Evolutionary conservation across 192 early-diverging fungal genomes (phyloP).

Genomic region (Umbelopsis vinacea): DNA sequence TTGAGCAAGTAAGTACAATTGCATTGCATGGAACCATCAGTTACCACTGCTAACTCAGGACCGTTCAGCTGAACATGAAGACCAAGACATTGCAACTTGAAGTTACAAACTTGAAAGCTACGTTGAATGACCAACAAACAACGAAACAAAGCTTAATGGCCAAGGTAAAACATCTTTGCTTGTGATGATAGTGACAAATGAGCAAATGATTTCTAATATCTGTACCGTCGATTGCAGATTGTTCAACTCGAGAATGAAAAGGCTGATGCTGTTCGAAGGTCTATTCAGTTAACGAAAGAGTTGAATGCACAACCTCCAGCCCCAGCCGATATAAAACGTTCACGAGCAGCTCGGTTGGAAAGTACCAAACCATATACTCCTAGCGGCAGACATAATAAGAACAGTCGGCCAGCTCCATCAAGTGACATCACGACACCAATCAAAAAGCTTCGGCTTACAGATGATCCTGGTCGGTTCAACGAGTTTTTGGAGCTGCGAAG

Average conservation of each 20-base stretch:
- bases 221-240: constrained; percentile 15
- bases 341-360: constrained; percentile 5
- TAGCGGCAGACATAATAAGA: neutral
- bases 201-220: constrained; percentile 5
- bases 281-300: constrained; percentile 17
- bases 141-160: constrained; percentile 36
- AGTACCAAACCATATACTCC: neutral
- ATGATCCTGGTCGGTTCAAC: constrained; percentile 21
- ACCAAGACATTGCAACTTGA: constrained; percentile 25
- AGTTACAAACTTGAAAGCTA: constrained; percentile 24
- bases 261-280: constrained; percentile 17
- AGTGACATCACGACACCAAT: neutral
- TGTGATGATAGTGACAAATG: neutral
- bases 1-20: constrained; percentile 1
- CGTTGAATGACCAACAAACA: constrained; percentile 27
- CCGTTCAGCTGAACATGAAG: constrained; percentile 13
- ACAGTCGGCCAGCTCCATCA: neutral
- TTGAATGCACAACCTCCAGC: neutral
- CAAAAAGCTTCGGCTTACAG: constrained; percentile 5
- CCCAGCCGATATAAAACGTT: neutral
- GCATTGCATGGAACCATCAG: neutral
- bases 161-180: constrained; percentile 23
- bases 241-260: constrained; percentile 37
- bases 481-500: constrained; percentile 35
- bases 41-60: neutral